These are phyloP conservation scores for Suhomyces xylopsoci DNA, from an alignment of 805 yeast species.

Conservation along the genomic window DNA sequence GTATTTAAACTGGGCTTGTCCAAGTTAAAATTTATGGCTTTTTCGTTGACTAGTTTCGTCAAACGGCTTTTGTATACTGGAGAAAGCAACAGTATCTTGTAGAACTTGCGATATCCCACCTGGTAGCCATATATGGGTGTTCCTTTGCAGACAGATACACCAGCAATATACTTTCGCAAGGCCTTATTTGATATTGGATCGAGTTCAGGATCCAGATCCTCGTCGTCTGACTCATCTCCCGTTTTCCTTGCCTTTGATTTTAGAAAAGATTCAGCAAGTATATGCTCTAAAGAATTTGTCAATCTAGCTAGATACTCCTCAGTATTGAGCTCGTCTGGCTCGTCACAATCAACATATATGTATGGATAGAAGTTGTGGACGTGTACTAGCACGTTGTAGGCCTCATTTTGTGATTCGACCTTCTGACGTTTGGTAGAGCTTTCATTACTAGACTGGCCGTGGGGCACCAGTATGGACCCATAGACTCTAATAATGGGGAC, in stretches of 20 bases:
- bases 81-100: slow-evolving; percentile 65
- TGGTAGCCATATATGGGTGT: slow-evolving; percentile 83
- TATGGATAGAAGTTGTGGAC: slow-evolving; percentile 87
- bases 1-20: not conserved
- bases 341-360: slow-evolving; percentile 61
- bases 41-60: slow-evolving; percentile 41
- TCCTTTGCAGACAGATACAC: slow-evolving; percentile 65
- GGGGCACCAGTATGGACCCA: slow-evolving; percentile 60
- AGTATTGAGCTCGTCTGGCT: slow-evolving; percentile 19
- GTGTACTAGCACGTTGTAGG: slow-evolving; percentile 49
- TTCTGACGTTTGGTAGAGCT: not conserved
- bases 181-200: not conserved
- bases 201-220: not conserved
- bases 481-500: slow-evolving; percentile 79
- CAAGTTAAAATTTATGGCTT: slow-evolving; percentile 5
- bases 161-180: slow-evolving; percentile 48
- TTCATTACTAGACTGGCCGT: not conserved
- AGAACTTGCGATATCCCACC: slow-evolving; percentile 58
- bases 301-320: slow-evolving; percentile 37
- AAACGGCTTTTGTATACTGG: slow-evolving; percentile 59
- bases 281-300: slow-evolving; percentile 43
- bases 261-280: slow-evolving; percentile 38
- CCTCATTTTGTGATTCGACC: slow-evolving; percentile 5
- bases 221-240: slow-evolving; percentile 9
- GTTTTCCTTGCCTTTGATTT: slow-evolving; percentile 11